Conservation (phyloP, 106 monocot species). For the Iris macrosiphon region DNA sequence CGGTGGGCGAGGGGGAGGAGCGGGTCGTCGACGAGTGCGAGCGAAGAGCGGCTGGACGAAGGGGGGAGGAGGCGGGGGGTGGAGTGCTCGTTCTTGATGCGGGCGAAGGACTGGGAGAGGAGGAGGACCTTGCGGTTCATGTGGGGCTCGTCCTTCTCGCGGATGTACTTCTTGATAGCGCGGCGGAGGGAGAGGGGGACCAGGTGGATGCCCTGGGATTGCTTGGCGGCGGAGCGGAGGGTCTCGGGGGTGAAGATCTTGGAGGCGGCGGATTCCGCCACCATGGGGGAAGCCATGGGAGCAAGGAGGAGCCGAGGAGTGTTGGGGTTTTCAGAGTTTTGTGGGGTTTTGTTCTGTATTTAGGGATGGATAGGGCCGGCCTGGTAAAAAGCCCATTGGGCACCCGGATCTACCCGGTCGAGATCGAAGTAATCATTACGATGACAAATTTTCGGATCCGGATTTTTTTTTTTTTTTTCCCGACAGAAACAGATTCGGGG, state of each 20-base stretch:
- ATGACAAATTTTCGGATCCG: no score
- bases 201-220: conserved; percentile 75
- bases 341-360: no score
- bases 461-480: no score
- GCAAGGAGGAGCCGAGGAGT: no score
- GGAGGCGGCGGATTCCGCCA: conserved; percentile 17
- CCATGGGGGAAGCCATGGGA: conserved; percentile 21
- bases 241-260: conserved; percentile 49
- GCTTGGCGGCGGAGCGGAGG: conserved; percentile 79
- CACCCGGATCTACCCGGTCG: no score
- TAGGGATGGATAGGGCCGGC: no score
- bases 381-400: no score
- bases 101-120: conserved; percentile 59
- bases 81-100: conserved; percentile 59
- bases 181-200: conserved; percentile 87
- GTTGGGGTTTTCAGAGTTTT: no score
- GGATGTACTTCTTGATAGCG: conserved; percentile 84
- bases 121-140: conserved; percentile 80
- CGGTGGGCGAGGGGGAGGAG: conserved; percentile 21
- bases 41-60: conserved; percentile 28
- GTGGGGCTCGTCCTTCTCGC: conserved; percentile 51
- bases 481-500: no score
- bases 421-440: no score
- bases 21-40: conserved; percentile 75
- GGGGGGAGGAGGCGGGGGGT: no score